phyloP scores from a whole-genome alignment of 768 basidiomycete species.

The Chalciporus piperatus region DNA sequence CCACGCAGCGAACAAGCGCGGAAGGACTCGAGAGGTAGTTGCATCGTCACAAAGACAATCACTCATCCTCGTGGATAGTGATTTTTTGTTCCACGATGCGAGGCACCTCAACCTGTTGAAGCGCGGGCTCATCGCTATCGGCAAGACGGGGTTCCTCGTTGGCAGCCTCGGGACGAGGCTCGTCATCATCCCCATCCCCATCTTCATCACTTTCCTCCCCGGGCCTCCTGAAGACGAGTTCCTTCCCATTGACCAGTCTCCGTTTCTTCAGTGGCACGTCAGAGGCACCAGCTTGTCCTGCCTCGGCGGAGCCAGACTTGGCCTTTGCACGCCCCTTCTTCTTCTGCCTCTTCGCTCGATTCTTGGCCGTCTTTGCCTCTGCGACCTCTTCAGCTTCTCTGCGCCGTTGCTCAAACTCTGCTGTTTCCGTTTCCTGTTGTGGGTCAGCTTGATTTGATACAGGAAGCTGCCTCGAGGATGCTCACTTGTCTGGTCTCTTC shows the following conservation, averaged over 20 bases:
- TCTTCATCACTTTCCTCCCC: constrained; percentile 52
- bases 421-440: constrained; percentile 61
- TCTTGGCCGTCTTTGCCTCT: constrained; percentile 92
- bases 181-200: constrained; percentile 35
- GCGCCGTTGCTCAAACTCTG: constrained; percentile 75
- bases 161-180: not conserved
- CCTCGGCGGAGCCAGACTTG: constrained; percentile 34
- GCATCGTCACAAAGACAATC: constrained; percentile 2
- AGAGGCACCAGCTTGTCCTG: constrained; percentile 17
- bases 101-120: constrained; percentile 6
- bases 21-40: not conserved
- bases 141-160: constrained; percentile 1
- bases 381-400: constrained; percentile 66
- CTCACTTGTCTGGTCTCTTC: constrained; percentile 75
- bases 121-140: constrained; percentile 2
- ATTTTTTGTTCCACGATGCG: constrained; percentile 38
- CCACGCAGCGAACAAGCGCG: not conserved
- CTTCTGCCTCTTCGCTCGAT: constrained; percentile 90
- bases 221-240: constrained; percentile 54
- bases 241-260: constrained; percentile 75
- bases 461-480: not conserved
- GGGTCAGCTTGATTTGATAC: constrained; percentile 1
- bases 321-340: constrained; percentile 73
- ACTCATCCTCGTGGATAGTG: constrained; percentile 53
- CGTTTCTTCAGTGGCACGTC: constrained; percentile 70